Conservation (phyloP, 2,329 filamentous ascomycete species). For the Phaeosphaeria sp. region DNA sequence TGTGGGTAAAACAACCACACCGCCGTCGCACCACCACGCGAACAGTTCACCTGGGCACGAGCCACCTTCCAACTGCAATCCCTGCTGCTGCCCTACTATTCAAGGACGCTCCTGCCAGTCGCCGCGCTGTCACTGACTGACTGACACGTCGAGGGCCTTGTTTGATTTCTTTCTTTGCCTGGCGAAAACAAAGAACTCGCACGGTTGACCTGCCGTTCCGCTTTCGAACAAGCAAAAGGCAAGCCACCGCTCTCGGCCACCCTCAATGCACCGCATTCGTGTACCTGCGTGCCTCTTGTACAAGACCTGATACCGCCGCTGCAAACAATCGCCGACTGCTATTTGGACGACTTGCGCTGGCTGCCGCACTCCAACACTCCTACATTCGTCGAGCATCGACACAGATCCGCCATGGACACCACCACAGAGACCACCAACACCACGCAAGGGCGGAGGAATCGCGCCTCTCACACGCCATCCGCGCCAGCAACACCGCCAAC, state of each 20-base stretch:
- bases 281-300: constrained; percentile 4
- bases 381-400: background rate
- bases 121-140: constrained; percentile 3
- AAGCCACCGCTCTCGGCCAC: constrained; percentile 16
- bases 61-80: background rate
- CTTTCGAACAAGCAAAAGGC: constrained; percentile 17
- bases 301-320: constrained; percentile 6
- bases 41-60: background rate
- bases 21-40: too few species aligned
- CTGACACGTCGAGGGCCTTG: constrained; percentile 1
- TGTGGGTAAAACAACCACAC: too few species aligned
- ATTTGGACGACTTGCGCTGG: background rate
- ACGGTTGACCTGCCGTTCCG: constrained; percentile 8
- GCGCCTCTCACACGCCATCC: constrained; percentile 23
- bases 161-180: constrained; percentile 3
- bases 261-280: constrained; percentile 18
- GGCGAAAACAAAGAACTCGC: constrained; percentile 12
- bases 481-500: constrained; percentile 31
- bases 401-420: constrained; percentile 9
- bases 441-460: constrained; percentile 18
- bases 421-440: constrained; percentile 10
- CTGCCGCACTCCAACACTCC: background rate
- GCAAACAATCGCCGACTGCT: constrained; percentile 6
- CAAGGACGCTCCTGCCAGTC: background rate
- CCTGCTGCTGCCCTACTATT: background rate